A percentile compares a stretch with the other conserved stretches of the same genome.
These are phyloP conservation scores for Paralagenidium karlingii DNA, from an alignment of 352 stramenopile genomes.

Conservation along the genomic window DNA sequence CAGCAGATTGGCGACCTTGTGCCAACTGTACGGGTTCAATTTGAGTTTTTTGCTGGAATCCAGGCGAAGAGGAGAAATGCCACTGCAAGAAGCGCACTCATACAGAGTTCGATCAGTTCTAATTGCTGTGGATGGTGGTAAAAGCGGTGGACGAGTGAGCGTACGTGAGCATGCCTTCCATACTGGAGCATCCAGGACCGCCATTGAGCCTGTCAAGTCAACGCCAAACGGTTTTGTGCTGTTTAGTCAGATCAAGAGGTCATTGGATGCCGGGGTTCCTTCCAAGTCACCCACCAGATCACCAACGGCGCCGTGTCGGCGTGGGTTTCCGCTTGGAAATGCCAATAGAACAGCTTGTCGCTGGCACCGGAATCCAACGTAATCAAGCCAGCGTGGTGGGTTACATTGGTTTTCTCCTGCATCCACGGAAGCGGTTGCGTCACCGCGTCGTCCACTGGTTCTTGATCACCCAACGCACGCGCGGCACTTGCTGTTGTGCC, in stretches of 20 bases:
- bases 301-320: conserved; percentile 41
- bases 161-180: conserved; percentile 64
- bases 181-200: conserved; percentile 68
- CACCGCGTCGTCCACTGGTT: no score
- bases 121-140: not conserved
- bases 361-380: conserved; percentile 23
- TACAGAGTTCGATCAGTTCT: not conserved
- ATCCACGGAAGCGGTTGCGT: conserved; percentile 36
- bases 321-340: conserved; percentile 35
- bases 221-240: not conserved
- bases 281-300: conserved; percentile 32
- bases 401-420: conserved; percentile 27
- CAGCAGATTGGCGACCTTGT: conserved; percentile 59
- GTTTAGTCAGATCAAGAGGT: not conserved
- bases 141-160: conserved; percentile 4
- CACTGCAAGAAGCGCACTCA: conserved; percentile 9
- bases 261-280: not conserved
- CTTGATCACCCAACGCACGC: no score
- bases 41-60: conserved; percentile 29
- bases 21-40: conserved; percentile 65
- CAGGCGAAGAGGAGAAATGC: conserved; percentile 59
- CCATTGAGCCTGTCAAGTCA: conserved; percentile 44
- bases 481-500: no score
- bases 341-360: conserved; percentile 75
- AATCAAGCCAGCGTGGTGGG: conserved; percentile 55